Conservation (phyloP, 192 early-diverging fungal species). For the Coemansia sp. region DNA sequence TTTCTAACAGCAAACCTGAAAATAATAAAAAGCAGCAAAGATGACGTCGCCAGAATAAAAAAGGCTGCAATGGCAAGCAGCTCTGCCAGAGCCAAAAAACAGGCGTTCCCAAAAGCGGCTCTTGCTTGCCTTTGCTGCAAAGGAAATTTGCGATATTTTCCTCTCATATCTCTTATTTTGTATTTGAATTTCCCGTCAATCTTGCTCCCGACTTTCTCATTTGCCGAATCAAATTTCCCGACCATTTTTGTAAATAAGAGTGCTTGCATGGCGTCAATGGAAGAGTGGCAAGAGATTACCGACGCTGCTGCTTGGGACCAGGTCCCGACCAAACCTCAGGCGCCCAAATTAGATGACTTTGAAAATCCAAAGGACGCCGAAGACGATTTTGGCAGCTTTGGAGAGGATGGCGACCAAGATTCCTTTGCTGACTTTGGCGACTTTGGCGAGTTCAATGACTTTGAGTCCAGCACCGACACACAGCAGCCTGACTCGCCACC, state of each 20-base stretch:
- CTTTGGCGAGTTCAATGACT: constrained; percentile 21
- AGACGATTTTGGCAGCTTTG: constrained; percentile 5
- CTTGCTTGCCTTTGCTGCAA: no score
- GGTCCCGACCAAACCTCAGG: neutral
- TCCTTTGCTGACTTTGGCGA: constrained; percentile 7
- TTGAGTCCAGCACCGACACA: constrained; percentile 14
- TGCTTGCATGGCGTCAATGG: constrained; percentile 3
- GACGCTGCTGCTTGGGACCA: neutral
- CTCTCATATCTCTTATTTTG: no score
- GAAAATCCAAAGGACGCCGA: neutral
- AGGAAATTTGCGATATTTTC: no score
- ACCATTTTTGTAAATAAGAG: neutral
- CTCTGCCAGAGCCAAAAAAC: no score
- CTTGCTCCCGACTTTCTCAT: no score
- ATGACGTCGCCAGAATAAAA: no score
- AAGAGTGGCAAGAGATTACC: constrained; percentile 4
- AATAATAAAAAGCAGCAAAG: no score
- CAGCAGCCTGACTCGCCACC: neutral
- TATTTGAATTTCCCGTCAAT: neutral
- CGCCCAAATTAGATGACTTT: neutral
- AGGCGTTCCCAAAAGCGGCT: no score
- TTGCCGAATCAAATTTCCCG: neutral
- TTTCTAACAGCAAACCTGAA: no score
- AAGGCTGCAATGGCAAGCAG: no score
- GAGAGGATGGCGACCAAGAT: neutral